Conservation (phyloP, 83 land plant species). For the Isoetes engelmannii region DNA sequence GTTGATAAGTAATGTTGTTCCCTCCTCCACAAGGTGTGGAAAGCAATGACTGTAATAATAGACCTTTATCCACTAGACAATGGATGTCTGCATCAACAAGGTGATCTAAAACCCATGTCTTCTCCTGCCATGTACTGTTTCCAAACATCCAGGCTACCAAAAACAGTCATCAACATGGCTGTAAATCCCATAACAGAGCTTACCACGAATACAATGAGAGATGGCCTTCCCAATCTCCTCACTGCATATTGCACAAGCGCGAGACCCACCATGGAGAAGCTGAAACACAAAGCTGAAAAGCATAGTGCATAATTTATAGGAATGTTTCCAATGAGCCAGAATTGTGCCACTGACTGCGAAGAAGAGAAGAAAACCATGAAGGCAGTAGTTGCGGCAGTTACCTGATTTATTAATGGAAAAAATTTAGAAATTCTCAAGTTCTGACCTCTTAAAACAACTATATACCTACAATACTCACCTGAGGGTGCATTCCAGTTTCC, state of each 20-base stretch:
- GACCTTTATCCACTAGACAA: no score
- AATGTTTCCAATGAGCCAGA: constrained; percentile 60
- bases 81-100: constrained; percentile 24
- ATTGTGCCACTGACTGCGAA: constrained; percentile 76
- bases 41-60: no score
- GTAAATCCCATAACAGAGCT: constrained; percentile 65
- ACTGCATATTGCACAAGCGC: constrained; percentile 46
- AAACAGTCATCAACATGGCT: constrained; percentile 47
- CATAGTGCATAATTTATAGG: constrained; percentile 40
- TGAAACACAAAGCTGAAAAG: constrained; percentile 47
- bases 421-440: no score
- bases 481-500: constrained; percentile 64
- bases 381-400: constrained; percentile 50
- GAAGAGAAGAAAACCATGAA: constrained; percentile 88
- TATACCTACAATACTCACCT: constrained; percentile 26
- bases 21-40: no score
- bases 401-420: constrained; percentile 15
- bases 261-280: constrained; percentile 57
- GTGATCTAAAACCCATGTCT: constrained; percentile 42
- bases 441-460: no score
- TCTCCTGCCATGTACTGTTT: constrained; percentile 27
- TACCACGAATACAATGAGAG: constrained; percentile 66
- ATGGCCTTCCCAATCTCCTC: constrained; percentile 47
- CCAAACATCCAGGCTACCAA: constrained; percentile 39
- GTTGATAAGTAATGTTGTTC: no score